phyloP scores from a whole-genome alignment of 345 rosid species.

The Lenwebbia sp. region DNA sequence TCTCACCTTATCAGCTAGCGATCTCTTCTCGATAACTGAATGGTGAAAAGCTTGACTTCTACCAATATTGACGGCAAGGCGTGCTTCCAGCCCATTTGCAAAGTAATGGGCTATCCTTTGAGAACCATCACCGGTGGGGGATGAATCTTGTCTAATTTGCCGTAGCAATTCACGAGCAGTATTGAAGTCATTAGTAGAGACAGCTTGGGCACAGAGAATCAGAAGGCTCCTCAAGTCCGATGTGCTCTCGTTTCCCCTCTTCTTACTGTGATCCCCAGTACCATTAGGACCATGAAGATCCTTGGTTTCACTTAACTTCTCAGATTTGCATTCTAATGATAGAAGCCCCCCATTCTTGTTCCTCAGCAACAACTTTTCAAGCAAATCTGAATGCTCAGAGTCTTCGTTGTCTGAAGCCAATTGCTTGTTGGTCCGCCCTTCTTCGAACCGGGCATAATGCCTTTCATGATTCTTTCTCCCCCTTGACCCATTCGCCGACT shows the following conservation, averaged over 20 bases:
- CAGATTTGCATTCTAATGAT: neutral
- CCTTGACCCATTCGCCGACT: constrained; percentile 15
- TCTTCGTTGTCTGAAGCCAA: constrained; percentile 29
- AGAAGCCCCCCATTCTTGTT: neutral
- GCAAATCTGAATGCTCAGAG: constrained; percentile 49
- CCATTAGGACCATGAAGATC: constrained; percentile 4
- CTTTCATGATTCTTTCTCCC: constrained; percentile 49
- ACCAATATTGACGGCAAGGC: neutral
- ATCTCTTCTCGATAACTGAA: neutral
- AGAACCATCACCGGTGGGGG: constrained; percentile 26
- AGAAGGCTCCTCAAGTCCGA: constrained; percentile 39
- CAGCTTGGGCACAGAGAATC: constrained; percentile 36
- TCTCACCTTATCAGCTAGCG: constrained; percentile 16
- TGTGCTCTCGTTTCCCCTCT: constrained; percentile 4
- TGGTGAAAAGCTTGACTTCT: neutral
- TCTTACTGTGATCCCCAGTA: constrained; percentile 7
- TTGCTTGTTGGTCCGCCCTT: constrained; percentile 52
- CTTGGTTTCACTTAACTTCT: constrained; percentile 2
- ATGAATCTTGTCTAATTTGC: constrained; percentile 28
- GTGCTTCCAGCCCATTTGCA: constrained; percentile 44
- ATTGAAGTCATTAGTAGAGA: constrained; percentile 14
- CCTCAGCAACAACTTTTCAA: constrained; percentile 41
- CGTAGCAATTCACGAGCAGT: constrained; percentile 22
- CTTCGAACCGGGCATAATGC: constrained; percentile 28
- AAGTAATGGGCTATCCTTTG: constrained; percentile 42